These are phyloP conservation scores for Ambrosia trifida DNA, from an alignment of 129 eudicot species.

Conservation along the genomic window DNA sequence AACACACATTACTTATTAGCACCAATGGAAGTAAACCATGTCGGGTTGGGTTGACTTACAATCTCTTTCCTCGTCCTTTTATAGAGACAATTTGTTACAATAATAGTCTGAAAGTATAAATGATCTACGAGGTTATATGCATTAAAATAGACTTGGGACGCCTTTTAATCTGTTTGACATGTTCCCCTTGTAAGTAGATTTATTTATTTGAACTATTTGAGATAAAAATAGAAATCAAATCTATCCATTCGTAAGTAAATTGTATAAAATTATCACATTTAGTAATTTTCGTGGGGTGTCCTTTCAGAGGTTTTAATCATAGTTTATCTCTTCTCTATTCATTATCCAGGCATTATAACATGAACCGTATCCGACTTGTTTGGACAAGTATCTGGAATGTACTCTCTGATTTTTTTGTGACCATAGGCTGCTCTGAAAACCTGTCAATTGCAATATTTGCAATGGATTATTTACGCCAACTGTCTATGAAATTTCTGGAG, in stretches of 20 bases:
- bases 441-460: slow-evolving; percentile 98
- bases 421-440: slow-evolving; percentile 93
- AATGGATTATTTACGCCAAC: slow-evolving; percentile 95
- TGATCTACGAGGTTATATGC: not conserved
- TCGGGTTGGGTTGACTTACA: not conserved
- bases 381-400: slow-evolving; percentile 99
- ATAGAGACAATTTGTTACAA: not conserved
- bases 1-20: not conserved
- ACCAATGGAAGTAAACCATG: not conserved
- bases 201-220: not conserved
- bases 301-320: slow-evolving; percentile 6
- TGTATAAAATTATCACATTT: not conserved
- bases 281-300: not conserved
- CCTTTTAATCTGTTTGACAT: not conserved
- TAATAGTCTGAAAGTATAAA: not conserved
- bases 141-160: not conserved
- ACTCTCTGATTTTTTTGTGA: slow-evolving; percentile 89
- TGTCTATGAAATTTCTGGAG: slow-evolving; percentile 98
- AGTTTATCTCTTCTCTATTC: slow-evolving; percentile 10
- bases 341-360: slow-evolving; percentile 84
- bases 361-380: slow-evolving; percentile 98
- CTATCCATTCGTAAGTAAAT: not conserved
- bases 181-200: not conserved
- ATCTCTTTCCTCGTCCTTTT: not conserved
- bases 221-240: not conserved